Evolutionary conservation across 306 rosid species (phyloP).

Genomic region (Acacia confusa): DNA sequence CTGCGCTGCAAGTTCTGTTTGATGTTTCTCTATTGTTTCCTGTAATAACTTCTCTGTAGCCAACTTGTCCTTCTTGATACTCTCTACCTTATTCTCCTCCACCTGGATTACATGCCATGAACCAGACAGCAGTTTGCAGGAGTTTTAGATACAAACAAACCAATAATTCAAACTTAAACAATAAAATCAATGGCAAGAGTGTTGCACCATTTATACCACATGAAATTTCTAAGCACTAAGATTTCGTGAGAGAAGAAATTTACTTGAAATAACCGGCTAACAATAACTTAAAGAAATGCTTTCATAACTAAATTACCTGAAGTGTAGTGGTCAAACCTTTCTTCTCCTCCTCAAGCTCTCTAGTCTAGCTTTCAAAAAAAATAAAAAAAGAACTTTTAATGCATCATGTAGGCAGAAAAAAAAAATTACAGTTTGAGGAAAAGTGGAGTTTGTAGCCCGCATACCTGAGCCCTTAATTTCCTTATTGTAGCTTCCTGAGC

Average conservation of each 20-base stretch:
- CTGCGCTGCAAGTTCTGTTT: slow-evolving; percentile 78
- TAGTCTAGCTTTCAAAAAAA: slow-evolving; percentile 78
- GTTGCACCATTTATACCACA: not conserved
- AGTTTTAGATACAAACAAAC: slow-evolving; percentile 1
- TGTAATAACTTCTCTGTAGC: slow-evolving; percentile 94
- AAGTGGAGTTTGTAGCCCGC: slow-evolving; percentile 31
- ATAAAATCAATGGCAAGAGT: slow-evolving; percentile 16
- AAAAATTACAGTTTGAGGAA: slow-evolving; percentile 25
- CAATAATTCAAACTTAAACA: not conserved
- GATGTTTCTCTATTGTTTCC: slow-evolving; percentile 94
- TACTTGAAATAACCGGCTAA: not conserved
- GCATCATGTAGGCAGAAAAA: slow-evolving; percentile 22
- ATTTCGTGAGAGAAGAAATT: slow-evolving; percentile 21
- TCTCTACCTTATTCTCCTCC: slow-evolving; percentile 97
- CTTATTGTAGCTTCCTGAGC: slow-evolving; percentile 90
- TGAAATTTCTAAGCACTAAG: slow-evolving; percentile 17
- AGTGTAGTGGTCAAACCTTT: slow-evolving; percentile 85
- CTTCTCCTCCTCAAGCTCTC: slow-evolving; percentile 99
- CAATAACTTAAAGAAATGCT: slow-evolving; percentile 6
- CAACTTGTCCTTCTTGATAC: slow-evolving; percentile 88
- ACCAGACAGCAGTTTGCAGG: slow-evolving; percentile 17
- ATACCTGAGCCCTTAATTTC: slow-evolving; percentile 93
- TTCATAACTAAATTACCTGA: slow-evolving; percentile 66
- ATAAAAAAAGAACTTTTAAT: slow-evolving; percentile 28
- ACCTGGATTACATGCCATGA: slow-evolving; percentile 57